phyloP scores from a whole-genome alignment of 345 rosid species.

The Garcia nutans region DNA sequence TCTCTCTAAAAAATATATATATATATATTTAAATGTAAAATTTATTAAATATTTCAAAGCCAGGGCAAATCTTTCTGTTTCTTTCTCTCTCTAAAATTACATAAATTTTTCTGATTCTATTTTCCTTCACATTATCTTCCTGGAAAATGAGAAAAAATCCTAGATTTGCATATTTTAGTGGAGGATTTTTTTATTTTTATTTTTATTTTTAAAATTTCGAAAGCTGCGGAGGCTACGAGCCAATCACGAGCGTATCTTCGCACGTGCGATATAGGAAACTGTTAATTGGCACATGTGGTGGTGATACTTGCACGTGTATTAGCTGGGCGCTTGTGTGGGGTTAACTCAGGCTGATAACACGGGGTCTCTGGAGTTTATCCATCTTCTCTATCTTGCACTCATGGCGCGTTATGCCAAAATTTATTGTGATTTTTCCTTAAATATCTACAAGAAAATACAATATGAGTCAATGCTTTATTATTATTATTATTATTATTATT shows the following conservation, averaged over 20 bases:
- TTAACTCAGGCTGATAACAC: background rate
- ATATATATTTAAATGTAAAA: background rate
- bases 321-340: background rate
- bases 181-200: background rate
- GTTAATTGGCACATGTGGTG: background rate
- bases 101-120: background rate
- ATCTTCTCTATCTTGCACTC: background rate
- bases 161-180: background rate
- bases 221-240: constrained; percentile 29
- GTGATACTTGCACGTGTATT: constrained; percentile 12
- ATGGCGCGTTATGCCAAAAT: background rate
- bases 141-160: constrained; percentile 3
- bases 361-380: too few relatives aligned
- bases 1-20: constrained; percentile 23
- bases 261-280: constrained; percentile 3
- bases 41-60: background rate
- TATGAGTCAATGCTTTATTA: too few relatives aligned
- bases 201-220: background rate
- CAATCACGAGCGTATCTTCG: constrained; percentile 14
- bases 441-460: too few relatives aligned
- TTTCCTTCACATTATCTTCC: constrained; percentile 5
- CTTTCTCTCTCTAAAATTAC: constrained; percentile 4
- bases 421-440: background rate
- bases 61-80: background rate
- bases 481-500: too few relatives aligned